A percentile compares a stretch with the other conserved stretches of the same genome.
phyloP scores from a whole-genome alignment of 345 rosid species.

The Salix suchowensis region DNA sequence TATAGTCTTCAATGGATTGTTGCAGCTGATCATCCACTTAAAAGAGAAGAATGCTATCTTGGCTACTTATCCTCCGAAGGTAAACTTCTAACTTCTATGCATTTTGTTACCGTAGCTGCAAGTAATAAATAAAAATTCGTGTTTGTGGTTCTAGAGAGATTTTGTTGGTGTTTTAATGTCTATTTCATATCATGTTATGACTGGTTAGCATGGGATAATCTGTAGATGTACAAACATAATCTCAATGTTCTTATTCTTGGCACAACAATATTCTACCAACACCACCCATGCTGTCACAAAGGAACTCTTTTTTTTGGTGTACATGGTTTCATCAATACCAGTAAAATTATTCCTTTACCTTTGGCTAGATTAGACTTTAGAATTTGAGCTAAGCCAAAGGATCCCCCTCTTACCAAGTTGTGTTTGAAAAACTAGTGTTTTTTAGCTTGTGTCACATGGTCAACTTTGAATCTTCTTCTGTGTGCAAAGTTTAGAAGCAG shows the following conservation, averaged over 20 bases:
- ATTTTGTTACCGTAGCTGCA: neutral
- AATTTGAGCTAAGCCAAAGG: neutral
- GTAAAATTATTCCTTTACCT: neutral
- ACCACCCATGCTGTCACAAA: neutral
- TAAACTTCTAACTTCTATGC: constrained; percentile 22
- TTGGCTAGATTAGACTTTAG: neutral
- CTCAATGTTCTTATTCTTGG: neutral
- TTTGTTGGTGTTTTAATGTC: neutral
- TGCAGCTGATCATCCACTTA: constrained; percentile 77
- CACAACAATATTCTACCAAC: neutral
- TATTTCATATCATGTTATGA: neutral
- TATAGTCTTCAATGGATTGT: constrained; percentile 67
- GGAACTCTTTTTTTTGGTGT: neutral
- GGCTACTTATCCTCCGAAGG: constrained; percentile 89
- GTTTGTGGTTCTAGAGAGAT: neutral
- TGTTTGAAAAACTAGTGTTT: neutral
- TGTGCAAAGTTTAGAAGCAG: neutral
- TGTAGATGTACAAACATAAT: neutral
- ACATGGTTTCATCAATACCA: neutral
- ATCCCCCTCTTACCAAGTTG: neutral
- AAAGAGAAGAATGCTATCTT: constrained; percentile 93
- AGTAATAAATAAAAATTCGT: neutral
- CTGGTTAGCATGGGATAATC: neutral
- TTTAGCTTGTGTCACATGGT: neutral
- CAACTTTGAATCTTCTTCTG: neutral